Evolutionary conservation across 306 rosid species (phyloP).

Genomic region (Astragalus glycyphyllos): DNA sequence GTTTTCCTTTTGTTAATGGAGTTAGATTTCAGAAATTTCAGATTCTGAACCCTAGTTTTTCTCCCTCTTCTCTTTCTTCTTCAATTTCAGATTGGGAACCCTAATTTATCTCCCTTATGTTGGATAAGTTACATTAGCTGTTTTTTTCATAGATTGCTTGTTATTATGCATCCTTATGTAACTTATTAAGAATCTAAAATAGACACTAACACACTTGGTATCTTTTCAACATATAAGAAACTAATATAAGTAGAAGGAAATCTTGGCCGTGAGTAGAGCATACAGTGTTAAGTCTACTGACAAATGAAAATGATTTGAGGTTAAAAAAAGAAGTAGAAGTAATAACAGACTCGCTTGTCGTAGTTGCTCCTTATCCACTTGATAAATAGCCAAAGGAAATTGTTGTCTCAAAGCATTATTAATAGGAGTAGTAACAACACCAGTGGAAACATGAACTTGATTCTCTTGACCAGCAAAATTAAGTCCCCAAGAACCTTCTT

Average conservation of each 20-base stretch:
- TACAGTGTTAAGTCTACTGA: constrained; percentile 23
- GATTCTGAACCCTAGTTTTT: too few relatives aligned
- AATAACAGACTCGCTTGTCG: constrained; percentile 71
- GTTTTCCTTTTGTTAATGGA: too few relatives aligned
- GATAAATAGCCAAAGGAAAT: constrained; percentile 66
- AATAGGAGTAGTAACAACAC: constrained; percentile 50
- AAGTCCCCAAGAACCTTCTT: constrained; percentile 64
- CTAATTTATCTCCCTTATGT: too few relatives aligned
- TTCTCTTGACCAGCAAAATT: constrained; percentile 72
- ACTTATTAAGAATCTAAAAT: constrained; percentile 11
- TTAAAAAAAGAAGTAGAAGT: constrained; percentile 24
- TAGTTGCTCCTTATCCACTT: constrained; percentile 77
- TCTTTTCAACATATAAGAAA: constrained; percentile 8
- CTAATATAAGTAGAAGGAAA: constrained; percentile 6
- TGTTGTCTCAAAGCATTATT: constrained; percentile 66
- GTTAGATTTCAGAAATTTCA: too few relatives aligned
- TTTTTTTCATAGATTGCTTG: too few relatives aligned
- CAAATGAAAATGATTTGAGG: constrained; percentile 25
- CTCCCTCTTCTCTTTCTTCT: too few relatives aligned
- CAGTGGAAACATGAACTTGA: constrained; percentile 75
- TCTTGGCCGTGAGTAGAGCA: background rate
- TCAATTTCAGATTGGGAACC: too few relatives aligned
- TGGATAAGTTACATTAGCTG: too few relatives aligned
- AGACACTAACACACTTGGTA: background rate
- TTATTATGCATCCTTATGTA: too few relatives aligned